Base-by-base conservation (phyloP, 371 early-diverging fungal genomes). In the Aphelidium insulamus region DNA sequence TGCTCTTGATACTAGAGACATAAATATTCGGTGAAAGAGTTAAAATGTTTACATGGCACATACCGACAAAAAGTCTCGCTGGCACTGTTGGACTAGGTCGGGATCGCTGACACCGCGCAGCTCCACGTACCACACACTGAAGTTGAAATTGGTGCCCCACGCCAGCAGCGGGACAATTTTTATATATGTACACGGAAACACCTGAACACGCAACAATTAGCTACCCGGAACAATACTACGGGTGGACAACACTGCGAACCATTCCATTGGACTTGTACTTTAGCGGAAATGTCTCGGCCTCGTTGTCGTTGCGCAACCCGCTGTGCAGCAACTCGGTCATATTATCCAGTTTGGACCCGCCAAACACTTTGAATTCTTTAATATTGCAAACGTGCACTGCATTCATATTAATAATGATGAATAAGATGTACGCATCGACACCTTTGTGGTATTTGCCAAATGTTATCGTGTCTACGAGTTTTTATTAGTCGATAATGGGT, bases 371-470 rank as follows among this genome's bases (percentile, higher is more conserved):
- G 62, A 92, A 88, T 54, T 92, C 88, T 41, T 83, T 87, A 18
- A 97, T 48, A 46, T 92, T 97, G 55, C 91, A 94, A 10, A 90
- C 86, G 53, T 97, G 97, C 1, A 71, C 77, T 68, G 49, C 32
- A 34, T 10, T 4, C 5, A 37, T 10, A 23, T 14, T 37, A 28
- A 26, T 29, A 32, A 20, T 22, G 12, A 25, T 9, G 12, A 7
- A 21, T 14, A 16, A 14, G 17, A 16, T 16, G 12, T 28, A 0
- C 17, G 10, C 12, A 17, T 18, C 21, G 7, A 49, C 65, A 69
- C 74, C 58, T 52, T 86, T 82, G 61, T 81, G 69, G 50, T 69
- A 90, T 51, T 95, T 95, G 39, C 97, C 97, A 64, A 94, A 92
- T 0, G 72, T 78, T 43, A 92, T 87, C 1, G 77, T 52, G 23